Percentiles rank a stretch among this genome's conserved stretches.
phyloP scores from a whole-genome alignment of 176 grass and related monocot genomes.

The Coix lacrymajobi region DNA sequence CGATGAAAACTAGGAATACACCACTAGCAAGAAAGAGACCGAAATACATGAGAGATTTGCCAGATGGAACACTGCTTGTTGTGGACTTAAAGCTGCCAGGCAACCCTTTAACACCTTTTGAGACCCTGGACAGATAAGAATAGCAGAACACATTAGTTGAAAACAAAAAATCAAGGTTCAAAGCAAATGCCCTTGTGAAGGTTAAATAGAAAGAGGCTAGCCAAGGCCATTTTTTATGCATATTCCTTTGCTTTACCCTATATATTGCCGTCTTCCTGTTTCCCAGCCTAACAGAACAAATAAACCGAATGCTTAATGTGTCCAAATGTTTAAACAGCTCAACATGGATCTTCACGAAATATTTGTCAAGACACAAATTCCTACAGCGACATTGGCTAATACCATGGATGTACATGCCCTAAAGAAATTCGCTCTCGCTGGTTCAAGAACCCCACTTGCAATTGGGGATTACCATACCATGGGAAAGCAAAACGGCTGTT shows the following conservation, averaged over 20 bases:
- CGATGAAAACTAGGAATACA: conserved; percentile 82
- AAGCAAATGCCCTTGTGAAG: background rate
- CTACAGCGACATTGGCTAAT: background rate
- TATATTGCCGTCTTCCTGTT: background rate
- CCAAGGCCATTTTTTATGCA: background rate
- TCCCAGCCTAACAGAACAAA: background rate
- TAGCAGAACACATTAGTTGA: conserved; percentile 3
- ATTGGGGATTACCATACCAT: background rate
- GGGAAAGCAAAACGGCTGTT: background rate
- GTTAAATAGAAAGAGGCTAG: background rate
- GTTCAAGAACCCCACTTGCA: background rate
- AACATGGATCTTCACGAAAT: background rate
- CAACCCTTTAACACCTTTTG: conserved; percentile 76
- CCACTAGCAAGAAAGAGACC: conserved; percentile 83
- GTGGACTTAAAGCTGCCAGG: conserved; percentile 76
- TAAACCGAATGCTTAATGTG: background rate
- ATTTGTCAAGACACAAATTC: background rate
- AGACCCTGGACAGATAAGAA: conserved; percentile 50
- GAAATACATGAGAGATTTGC: conserved; percentile 86
- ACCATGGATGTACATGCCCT: background rate
- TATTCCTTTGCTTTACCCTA: background rate
- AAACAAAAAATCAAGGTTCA: background rate
- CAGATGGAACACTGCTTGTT: conserved; percentile 79
- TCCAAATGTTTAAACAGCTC: background rate
- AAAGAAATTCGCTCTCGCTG: background rate